Evolutionary conservation across 1,284 basidiomycete genomes (phyloP).

Genomic region (Exobasidium rhododendri): DNA sequence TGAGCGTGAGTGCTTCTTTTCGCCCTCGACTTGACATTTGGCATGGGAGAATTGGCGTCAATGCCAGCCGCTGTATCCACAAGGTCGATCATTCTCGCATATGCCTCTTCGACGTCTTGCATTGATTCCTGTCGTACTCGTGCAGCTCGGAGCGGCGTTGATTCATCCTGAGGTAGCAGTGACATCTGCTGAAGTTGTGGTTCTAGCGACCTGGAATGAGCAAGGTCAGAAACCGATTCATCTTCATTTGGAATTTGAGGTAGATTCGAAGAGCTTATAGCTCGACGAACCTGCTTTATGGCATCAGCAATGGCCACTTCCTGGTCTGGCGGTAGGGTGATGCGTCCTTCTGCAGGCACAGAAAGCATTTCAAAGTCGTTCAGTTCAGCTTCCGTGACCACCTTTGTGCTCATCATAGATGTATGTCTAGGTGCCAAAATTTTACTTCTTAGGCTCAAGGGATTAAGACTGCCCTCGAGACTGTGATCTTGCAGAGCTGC

Average conservation of each 20-base stretch:
- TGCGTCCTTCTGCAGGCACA: not conserved
- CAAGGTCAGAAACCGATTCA: not conserved
- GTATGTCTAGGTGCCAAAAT: constrained; percentile 2
- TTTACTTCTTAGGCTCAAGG: constrained; percentile 12
- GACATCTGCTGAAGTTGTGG: not conserved
- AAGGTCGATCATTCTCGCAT: constrained; percentile 17
- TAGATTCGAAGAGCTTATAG: constrained; percentile 15
- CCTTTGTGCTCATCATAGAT: not conserved
- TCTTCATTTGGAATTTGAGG: constrained; percentile 13
- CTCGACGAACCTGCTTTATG: constrained; percentile 9
- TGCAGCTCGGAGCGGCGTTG: constrained; percentile 12
- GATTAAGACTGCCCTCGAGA: constrained; percentile 17
- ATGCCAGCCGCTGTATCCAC: constrained; percentile 16
- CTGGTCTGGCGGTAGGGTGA: constrained; percentile 11
- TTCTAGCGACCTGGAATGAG: not conserved
- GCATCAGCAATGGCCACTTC: constrained; percentile 13
- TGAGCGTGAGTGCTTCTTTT: not conserved
- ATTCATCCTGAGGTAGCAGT: constrained; percentile 1
- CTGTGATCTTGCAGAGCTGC: constrained; percentile 17
- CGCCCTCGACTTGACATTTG: not conserved
- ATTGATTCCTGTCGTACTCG: constrained; percentile 17
- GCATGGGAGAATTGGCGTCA: constrained; percentile 9
- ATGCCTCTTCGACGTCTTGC: constrained; percentile 18
- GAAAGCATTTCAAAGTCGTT: constrained; percentile 1
- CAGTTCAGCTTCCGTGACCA: not conserved